Conservation (phyloP, 345 rosid species). For the Eucalyptus regnans region DNA sequence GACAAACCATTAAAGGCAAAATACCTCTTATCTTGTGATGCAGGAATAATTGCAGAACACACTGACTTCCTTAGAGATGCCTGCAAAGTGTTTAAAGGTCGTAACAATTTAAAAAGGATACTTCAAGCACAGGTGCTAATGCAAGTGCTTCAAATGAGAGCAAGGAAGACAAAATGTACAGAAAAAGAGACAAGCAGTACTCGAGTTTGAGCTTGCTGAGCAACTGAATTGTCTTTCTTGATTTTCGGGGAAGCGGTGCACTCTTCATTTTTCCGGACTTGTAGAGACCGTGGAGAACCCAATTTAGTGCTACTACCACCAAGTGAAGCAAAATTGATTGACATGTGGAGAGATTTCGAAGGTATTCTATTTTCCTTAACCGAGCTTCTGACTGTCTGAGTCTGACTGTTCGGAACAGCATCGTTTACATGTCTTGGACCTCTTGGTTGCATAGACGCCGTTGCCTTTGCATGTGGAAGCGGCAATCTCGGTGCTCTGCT, state of each 20-base stretch:
- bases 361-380: constrained; percentile 20
- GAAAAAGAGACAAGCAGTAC: constrained; percentile 17
- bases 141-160: not conserved
- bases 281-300: not conserved
- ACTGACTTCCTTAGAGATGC: not conserved
- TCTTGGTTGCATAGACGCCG: constrained; percentile 11
- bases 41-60: constrained; percentile 15
- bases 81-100: not conserved
- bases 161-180: not conserved
- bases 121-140: not conserved
- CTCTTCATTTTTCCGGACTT: not conserved
- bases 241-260: constrained; percentile 5
- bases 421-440: constrained; percentile 10
- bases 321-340: constrained; percentile 26
- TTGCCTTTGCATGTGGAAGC: constrained; percentile 10
- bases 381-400: not conserved
- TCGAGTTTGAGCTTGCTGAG: constrained; percentile 24
- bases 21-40: constrained; percentile 45
- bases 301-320: constrained; percentile 11
- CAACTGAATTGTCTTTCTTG: constrained; percentile 15
- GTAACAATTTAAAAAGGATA: not conserved
- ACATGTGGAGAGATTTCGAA: constrained; percentile 29
- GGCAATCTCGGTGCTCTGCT: constrained; percentile 12
- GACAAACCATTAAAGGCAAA: not conserved
- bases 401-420: constrained; percentile 4